Percentiles rank a stretch among this genome's conserved stretches.
Evolutionary conservation across 2,329 filamentous ascomycete genomes (phyloP).

Genomic region (Aspergillus fumigatus): DNA sequence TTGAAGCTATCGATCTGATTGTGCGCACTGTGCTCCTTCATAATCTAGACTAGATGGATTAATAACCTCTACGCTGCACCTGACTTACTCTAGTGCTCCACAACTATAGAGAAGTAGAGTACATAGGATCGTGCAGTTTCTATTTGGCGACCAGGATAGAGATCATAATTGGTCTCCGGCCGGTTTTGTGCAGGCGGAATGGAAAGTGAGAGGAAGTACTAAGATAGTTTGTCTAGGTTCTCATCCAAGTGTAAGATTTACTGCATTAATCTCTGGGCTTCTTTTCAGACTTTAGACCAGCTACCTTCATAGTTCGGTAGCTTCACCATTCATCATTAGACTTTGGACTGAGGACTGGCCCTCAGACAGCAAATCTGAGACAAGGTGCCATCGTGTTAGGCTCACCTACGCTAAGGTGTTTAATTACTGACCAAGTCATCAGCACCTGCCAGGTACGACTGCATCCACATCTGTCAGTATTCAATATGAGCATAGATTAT

Average conservation of each 20-base stretch:
- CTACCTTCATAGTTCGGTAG: too few relatives aligned
- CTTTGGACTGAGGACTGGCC: not conserved
- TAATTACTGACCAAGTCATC: slow-evolving; percentile 8
- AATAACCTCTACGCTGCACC: not conserved
- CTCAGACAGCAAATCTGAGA: not conserved
- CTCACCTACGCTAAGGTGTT: slow-evolving; percentile 3
- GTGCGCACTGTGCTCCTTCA: not conserved
- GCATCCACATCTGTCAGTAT: slow-evolving; percentile 5
- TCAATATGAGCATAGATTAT: not conserved
- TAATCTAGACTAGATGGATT: not conserved
- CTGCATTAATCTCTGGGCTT: not conserved
- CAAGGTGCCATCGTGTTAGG: slow-evolving; percentile 7
- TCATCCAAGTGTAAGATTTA: too few relatives aligned
- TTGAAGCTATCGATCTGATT: not conserved
- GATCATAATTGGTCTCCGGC: not conserved
- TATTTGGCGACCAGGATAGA: not conserved
- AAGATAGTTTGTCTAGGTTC: not conserved
- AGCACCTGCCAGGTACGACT: slow-evolving; percentile 19
- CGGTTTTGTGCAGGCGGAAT: not conserved
- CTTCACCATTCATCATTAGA: too few relatives aligned
- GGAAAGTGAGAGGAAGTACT: not conserved
- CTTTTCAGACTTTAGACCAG: not conserved
- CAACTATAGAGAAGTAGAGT: not conserved
- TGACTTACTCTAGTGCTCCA: not conserved
- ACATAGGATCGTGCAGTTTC: not conserved